Evolutionary conservation across 495 filamentous ascomycete genomes (phyloP).

Genomic region (Hypoxylon trugodes): DNA sequence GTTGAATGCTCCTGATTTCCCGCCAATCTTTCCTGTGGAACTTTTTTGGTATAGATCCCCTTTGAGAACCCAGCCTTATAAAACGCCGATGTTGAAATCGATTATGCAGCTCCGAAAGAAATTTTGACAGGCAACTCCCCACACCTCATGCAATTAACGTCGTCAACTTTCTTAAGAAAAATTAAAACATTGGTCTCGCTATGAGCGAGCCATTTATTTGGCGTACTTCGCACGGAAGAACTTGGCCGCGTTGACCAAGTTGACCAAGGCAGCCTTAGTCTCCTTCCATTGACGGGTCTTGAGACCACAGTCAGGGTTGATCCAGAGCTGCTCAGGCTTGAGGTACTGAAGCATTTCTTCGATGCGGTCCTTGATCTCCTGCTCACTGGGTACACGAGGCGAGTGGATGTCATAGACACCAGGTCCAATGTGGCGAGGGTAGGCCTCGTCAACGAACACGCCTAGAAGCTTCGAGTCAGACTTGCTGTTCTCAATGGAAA

Average conservation of each 20-base stretch:
- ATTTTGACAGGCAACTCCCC: slow-evolving; percentile 33
- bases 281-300: slow-evolving; percentile 98
- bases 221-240: slow-evolving; percentile 89
- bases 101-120: slow-evolving; percentile 43
- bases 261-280: slow-evolving; percentile 89
- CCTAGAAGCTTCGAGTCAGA: slow-evolving; percentile 98
- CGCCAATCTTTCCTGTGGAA: slow-evolving; percentile 44
- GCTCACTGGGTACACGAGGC: slow-evolving; percentile 90
- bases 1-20: slow-evolving; percentile 49
- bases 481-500: slow-evolving; percentile 99
- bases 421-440: slow-evolving; percentile 96
- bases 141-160: slow-evolving; percentile 41
- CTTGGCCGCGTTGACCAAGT: slow-evolving; percentile 97
- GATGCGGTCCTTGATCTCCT: slow-evolving; percentile 97
- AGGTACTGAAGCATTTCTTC: slow-evolving; percentile 97
- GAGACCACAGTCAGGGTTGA: slow-evolving; percentile 98
- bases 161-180: slow-evolving; percentile 38
- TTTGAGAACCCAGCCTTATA: slow-evolving; percentile 45
- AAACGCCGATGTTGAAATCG: slow-evolving; percentile 64
- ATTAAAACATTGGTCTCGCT: slow-evolving; percentile 13
- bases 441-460: slow-evolving; percentile 96
- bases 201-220: slow-evolving; percentile 51
- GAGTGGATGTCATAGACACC: slow-evolving; percentile 99
- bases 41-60: slow-evolving; percentile 47
- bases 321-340: slow-evolving; percentile 94